phyloP scores from a whole-genome alignment of 768 basidiomycete genomes.

The Podaxis pistillaris region DNA sequence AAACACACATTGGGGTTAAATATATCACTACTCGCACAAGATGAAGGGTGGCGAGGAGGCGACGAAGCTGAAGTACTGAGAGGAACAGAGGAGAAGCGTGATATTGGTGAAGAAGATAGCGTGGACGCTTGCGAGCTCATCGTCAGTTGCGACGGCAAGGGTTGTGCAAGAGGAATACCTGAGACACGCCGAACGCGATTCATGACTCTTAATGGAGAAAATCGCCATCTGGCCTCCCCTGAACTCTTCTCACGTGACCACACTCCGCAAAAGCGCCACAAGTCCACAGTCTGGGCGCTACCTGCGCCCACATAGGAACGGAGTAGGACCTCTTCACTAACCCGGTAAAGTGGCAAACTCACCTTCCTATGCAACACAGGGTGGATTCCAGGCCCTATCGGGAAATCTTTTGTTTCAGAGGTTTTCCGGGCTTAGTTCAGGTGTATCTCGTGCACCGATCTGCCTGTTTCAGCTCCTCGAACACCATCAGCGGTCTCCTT shows the following conservation, averaged over 20 bases:
- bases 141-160: not conserved
- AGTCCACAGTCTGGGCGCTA: not conserved
- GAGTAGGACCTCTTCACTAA: not conserved
- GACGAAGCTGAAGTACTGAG: conserved; percentile 26
- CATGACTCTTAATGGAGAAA: not conserved
- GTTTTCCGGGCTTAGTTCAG: not conserved
- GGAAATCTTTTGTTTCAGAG: not conserved
- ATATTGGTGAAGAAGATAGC: conserved; percentile 15
- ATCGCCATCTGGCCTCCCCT: conserved; percentile 19
- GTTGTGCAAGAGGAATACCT: not conserved
- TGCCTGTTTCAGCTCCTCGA: not conserved
- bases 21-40: conserved; percentile 25
- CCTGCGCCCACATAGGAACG: not conserved
- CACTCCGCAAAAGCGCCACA: not conserved
- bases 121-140: conserved; percentile 25
- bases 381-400: not conserved
- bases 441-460: not conserved
- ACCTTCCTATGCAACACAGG: not conserved
- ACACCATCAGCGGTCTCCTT: not conserved
- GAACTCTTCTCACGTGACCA: not conserved
- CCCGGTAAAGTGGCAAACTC: not conserved
- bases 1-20: conserved; percentile 16
- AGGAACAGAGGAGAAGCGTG: conserved; percentile 16
- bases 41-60: conserved; percentile 22
- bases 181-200: not conserved